phyloP scores from a whole-genome alignment of 2,329 filamentous ascomycete species.

The Phialocephala sp. region DNA sequence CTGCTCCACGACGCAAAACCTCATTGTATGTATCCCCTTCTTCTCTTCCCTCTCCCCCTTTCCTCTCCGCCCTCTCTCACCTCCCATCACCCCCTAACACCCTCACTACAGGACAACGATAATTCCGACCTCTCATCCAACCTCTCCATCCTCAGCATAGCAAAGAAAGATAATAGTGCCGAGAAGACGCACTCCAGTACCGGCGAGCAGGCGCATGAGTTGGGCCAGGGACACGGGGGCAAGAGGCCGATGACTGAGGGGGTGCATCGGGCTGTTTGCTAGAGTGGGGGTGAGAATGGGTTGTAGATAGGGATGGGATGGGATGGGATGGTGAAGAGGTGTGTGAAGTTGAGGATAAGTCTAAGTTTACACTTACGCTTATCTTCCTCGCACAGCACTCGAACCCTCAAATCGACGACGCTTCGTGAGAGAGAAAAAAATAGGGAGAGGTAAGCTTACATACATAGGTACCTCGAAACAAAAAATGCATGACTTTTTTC shows the following conservation, averaged over 20 bases:
- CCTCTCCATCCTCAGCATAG: conserved; percentile 46
- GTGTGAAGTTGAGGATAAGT: too few relatives aligned
- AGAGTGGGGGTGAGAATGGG: too few relatives aligned
- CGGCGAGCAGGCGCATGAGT: conserved; percentile 22
- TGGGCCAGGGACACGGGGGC: conserved; percentile 43
- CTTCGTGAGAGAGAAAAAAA: too few relatives aligned
- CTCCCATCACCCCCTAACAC: too few relatives aligned
- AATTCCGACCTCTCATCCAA: conserved; percentile 57
- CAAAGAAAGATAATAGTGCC: conserved; percentile 43
- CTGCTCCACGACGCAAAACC: conserved; percentile 61
- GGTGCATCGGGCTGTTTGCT: conserved; percentile 56
- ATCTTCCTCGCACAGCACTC: too few relatives aligned
- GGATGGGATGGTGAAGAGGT: too few relatives aligned
- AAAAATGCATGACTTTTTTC: too few relatives aligned
- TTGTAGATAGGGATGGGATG: too few relatives aligned
- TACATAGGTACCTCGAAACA: too few relatives aligned
- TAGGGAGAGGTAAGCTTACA: too few relatives aligned
- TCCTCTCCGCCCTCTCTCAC: background rate
- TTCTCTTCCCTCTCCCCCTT: conserved; percentile 35
- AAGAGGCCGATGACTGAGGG: conserved; percentile 52
- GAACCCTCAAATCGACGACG: too few relatives aligned
- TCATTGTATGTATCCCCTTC: conserved; percentile 58
- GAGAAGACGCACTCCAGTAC: conserved; percentile 47
- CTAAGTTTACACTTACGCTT: too few relatives aligned
- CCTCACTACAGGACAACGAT: conserved; percentile 43